These are phyloP conservation scores for Pelargonium citronellum DNA, from an alignment of 441 rosid species.

Conservation along the genomic window DNA sequence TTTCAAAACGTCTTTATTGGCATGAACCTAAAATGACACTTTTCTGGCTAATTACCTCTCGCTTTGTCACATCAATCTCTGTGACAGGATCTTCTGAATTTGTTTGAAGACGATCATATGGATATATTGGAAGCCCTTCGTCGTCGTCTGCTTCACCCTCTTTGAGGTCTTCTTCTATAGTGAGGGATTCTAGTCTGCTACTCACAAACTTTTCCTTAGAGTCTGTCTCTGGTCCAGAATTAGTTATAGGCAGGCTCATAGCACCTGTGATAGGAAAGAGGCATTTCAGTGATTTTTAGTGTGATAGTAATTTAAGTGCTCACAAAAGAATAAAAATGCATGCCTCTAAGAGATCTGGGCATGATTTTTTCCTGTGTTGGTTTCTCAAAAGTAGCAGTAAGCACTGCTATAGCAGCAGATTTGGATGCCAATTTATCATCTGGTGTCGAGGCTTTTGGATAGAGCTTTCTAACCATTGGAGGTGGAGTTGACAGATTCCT, in stretches of 20 bases:
- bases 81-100: conserved; percentile 56
- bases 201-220: conserved; percentile 50
- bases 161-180: conserved; percentile 75
- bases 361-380: conserved; percentile 55
- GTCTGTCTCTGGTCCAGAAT: conserved; percentile 40
- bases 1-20: conserved; percentile 19
- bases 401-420: conserved; percentile 71
- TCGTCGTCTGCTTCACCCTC: conserved; percentile 88
- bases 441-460: conserved; percentile 72
- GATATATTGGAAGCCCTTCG: conserved; percentile 63
- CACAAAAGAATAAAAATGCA: conserved; percentile 7
- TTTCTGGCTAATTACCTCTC: conserved; percentile 55
- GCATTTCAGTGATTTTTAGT: not conserved
- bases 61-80: conserved; percentile 81
- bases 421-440: conserved; percentile 53
- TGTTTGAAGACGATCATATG: conserved; percentile 68
- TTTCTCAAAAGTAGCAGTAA: conserved; percentile 59
- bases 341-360: conserved; percentile 72
- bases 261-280: conserved; percentile 2
- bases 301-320: conserved; percentile 5
- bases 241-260: conserved; percentile 48
- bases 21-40: not conserved
- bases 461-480: conserved; percentile 78
- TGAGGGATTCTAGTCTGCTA: conserved; percentile 68
- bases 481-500: conserved; percentile 99